A percentile compares a stretch with the other conserved stretches of the same genome.
These are phyloP conservation scores for Pichia thaimueangensis DNA, from an alignment of 805 yeast genomes.

Conservation along the genomic window DNA sequence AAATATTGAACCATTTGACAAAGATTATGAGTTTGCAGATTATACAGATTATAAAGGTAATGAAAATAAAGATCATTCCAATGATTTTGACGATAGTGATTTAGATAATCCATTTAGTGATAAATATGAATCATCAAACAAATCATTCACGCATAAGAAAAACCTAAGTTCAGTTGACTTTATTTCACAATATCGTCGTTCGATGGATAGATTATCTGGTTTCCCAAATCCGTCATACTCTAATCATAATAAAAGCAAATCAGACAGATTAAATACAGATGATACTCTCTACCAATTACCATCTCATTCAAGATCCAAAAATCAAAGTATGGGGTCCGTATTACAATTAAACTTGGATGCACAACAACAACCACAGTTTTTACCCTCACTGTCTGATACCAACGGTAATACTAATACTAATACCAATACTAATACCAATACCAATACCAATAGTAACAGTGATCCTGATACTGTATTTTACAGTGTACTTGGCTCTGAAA, in stretches of 20 bases:
- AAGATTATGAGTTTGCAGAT: conserved; percentile 12
- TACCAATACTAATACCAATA: too few species aligned
- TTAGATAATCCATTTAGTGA: conserved; percentile 3
- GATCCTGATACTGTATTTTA: not conserved
- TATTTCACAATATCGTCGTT: conserved; percentile 10
- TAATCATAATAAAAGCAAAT: not conserved
- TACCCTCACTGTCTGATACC: not conserved
- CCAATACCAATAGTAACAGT: not conserved
- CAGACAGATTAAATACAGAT: not conserved
- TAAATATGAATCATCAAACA: not conserved
- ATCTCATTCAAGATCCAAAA: not conserved
- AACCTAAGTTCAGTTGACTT: conserved; percentile 6
- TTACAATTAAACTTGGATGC: conserved; percentile 6
- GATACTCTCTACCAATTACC: not conserved
- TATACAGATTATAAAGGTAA: not conserved
- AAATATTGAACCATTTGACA: conserved; percentile 13
- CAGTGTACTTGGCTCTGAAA: not conserved
- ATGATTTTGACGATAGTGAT: not conserved
- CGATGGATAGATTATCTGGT: conserved; percentile 9
- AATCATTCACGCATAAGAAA: conserved; percentile 6
- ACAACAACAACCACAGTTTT: not conserved
- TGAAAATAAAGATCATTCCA: not conserved
- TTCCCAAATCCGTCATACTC: not conserved
- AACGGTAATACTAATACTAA: not conserved
- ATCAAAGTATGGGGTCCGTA: conserved; percentile 8